A percentile compares a stretch with the other conserved stretches of the same genome.
phyloP scores from a whole-genome alignment of 768 basidiomycete species.

The Lactifluus echinatus region DNA sequence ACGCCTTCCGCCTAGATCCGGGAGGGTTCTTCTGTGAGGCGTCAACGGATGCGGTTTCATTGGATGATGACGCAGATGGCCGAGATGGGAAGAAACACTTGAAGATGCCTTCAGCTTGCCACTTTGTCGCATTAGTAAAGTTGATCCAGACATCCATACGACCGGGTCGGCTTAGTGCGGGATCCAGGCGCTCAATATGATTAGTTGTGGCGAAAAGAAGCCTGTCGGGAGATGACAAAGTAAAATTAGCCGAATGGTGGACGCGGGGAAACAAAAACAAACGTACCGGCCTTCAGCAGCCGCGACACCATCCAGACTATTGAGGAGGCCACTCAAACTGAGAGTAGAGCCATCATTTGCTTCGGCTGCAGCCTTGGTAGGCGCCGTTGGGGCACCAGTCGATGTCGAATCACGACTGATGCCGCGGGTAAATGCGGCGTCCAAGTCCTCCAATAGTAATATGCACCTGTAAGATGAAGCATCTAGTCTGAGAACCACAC shows the following conservation, averaged over 20 bases:
- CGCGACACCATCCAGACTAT: constrained; percentile 79
- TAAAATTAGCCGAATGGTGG: constrained; percentile 4
- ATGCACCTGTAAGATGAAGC: constrained; percentile 53
- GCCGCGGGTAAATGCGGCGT: constrained; percentile 82
- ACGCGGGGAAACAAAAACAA: background rate
- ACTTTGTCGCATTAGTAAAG: constrained; percentile 84
- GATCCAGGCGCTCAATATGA: constrained; percentile 88
- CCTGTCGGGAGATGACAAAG: constrained; percentile 29
- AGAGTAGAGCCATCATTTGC: constrained; percentile 70
- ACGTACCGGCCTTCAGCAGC: constrained; percentile 78
- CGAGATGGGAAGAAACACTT: constrained; percentile 84
- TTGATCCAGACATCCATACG: constrained; percentile 94
- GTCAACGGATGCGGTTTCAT: constrained; percentile 27
- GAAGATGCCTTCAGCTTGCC: constrained; percentile 89
- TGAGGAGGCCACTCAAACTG: constrained; percentile 75
- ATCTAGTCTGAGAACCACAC: constrained; percentile 18
- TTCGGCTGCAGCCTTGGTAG: constrained; percentile 29
- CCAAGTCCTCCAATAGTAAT: constrained; percentile 88
- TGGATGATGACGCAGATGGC: constrained; percentile 20
- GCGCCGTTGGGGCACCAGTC: constrained; percentile 57
- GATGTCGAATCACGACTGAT: constrained; percentile 75
- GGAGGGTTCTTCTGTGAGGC: constrained; percentile 57
- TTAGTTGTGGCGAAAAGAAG: constrained; percentile 89
- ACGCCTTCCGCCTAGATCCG: constrained; percentile 61
- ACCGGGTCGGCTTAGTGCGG: constrained; percentile 81